Evolutionary conservation across 108 stramenopile genomes (phyloP).

Genomic region (Cylindrotheca fusiformis): DNA sequence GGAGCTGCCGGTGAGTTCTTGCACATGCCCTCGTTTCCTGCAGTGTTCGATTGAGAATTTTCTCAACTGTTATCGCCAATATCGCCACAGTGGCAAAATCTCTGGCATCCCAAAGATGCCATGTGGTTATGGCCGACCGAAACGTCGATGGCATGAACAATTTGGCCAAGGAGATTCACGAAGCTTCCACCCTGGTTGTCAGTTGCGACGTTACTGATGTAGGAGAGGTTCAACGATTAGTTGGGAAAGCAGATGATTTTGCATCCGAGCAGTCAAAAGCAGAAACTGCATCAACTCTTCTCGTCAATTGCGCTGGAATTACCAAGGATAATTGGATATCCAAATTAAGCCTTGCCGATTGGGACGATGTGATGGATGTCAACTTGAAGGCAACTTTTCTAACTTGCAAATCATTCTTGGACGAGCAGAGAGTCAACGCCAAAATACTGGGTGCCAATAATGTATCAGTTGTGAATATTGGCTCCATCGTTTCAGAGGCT

Average conservation of each 20-base stretch:
- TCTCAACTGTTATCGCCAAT: too few relatives aligned
- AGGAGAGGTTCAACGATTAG: constrained; percentile 37
- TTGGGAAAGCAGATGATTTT: constrained; percentile 26
- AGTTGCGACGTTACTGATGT: constrained; percentile 54
- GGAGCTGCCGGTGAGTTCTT: constrained; percentile 43
- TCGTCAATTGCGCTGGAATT: constrained; percentile 81
- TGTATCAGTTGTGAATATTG: constrained; percentile 65
- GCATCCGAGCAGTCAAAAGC: background rate
- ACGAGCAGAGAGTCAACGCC: constrained; percentile 21
- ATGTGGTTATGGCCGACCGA: constrained; percentile 49
- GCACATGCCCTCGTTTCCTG: too few relatives aligned
- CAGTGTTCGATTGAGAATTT: too few relatives aligned
- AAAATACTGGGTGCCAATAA: background rate
- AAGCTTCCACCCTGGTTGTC: constrained; percentile 9
- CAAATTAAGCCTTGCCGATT: constrained; percentile 69
- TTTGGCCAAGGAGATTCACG: background rate
- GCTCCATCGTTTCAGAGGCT: constrained; percentile 59
- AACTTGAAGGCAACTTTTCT: constrained; percentile 84
- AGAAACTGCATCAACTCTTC: constrained; percentile 34
- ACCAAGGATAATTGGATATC: constrained; percentile 60
- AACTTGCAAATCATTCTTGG: constrained; percentile 53
- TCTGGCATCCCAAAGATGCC: constrained; percentile 47
- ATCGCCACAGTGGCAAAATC: constrained; percentile 51
- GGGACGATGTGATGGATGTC: constrained; percentile 76
- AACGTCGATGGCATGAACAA: constrained; percentile 14